Evolutionary conservation across 768 basidiomycete genomes (phyloP).

Genomic region (Galerina marginata): DNA sequence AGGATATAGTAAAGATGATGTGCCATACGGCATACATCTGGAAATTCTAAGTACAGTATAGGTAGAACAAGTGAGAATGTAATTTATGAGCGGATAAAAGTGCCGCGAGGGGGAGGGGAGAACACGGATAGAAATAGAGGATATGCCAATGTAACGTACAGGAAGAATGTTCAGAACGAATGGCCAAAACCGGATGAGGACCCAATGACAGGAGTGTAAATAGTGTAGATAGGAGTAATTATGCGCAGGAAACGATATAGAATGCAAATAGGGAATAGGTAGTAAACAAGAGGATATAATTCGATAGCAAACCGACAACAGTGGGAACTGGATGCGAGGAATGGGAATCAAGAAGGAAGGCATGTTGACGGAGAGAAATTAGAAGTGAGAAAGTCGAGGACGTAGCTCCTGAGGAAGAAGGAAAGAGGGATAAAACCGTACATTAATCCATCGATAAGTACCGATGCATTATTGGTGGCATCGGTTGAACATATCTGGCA

Average conservation of each 20-base stretch:
- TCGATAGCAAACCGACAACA: constrained; percentile 17
- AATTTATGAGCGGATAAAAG: not conserved
- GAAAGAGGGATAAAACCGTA: not conserved
- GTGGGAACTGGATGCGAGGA: constrained; percentile 13
- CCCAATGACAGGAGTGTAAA: not conserved
- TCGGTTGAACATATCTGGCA: not conserved
- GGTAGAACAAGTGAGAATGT: constrained; percentile 4
- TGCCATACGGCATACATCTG: not conserved
- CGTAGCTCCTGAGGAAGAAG: not conserved
- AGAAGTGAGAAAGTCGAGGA: constrained; percentile 1
- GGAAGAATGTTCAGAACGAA: not conserved
- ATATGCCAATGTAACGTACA: constrained; percentile 16
- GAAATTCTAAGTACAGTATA: not conserved
- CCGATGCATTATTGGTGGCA: not conserved
- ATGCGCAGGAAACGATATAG: not conserved
- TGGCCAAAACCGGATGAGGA: not conserved
- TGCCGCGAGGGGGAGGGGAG: not conserved
- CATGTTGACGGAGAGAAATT: constrained; percentile 1
- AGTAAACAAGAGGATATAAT: constrained; percentile 17
- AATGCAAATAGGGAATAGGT: constrained; percentile 9
- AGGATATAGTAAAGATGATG: constrained; percentile 1
- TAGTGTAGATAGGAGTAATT: constrained; percentile 6
- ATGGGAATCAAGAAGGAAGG: constrained; percentile 12
- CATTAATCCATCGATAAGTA: not conserved
- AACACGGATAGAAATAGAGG: constrained; percentile 2